Evolutionary conservation across 352 stramenopile genomes (phyloP).

Genomic region (Hyphochytrium catenoides): DNA sequence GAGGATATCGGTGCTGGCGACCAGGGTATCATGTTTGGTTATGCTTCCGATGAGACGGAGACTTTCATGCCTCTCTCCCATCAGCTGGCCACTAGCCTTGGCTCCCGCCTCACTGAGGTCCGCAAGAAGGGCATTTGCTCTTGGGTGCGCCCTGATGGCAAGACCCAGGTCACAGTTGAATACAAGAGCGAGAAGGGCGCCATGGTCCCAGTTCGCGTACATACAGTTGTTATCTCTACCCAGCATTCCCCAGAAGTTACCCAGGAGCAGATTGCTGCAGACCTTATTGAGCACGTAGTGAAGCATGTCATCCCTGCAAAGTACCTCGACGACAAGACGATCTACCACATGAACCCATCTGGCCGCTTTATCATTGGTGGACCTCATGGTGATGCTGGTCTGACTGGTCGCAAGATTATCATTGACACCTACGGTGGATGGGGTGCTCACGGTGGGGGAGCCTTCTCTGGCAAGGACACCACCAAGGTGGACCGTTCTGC

Average conservation of each 20-base stretch:
- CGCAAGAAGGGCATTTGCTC: slow-evolving; percentile 94
- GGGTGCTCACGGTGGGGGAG: slow-evolving; percentile 91
- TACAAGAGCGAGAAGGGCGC: slow-evolving; percentile 88
- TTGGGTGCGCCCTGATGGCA: slow-evolving; percentile 96
- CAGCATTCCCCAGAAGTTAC: slow-evolving; percentile 95
- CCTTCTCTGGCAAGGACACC: slow-evolving; percentile 97
- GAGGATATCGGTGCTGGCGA: slow-evolving; percentile 94
- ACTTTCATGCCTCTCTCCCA: slow-evolving; percentile 95
- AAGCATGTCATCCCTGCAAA: slow-evolving; percentile 93
- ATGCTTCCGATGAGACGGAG: slow-evolving; percentile 14
- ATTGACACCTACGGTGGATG: slow-evolving; percentile 98
- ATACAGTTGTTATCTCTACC: slow-evolving; percentile 98
- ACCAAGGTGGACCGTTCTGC: slow-evolving; percentile 97
- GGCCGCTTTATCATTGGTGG: slow-evolving; percentile 97
- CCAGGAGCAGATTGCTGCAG: slow-evolving; percentile 92
- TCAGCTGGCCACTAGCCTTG: slow-evolving; percentile 86
- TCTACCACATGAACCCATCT: slow-evolving; percentile 98
- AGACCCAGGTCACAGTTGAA: slow-evolving; percentile 95
- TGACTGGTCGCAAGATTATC: slow-evolving; percentile 97
- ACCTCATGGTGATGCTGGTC: slow-evolving; percentile 90
- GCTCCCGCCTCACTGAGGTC: slow-evolving; percentile 88
- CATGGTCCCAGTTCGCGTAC: slow-evolving; percentile 85
- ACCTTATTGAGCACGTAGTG: slow-evolving; percentile 98
- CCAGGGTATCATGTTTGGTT: slow-evolving; percentile 87
- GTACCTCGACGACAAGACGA: slow-evolving; percentile 97